A percentile compares a stretch with the other conserved stretches of the same genome.
These are phyloP conservation scores for Globisporangium middletonii DNA, from an alignment of 352 stramenopile genomes.

Conservation along the genomic window DNA sequence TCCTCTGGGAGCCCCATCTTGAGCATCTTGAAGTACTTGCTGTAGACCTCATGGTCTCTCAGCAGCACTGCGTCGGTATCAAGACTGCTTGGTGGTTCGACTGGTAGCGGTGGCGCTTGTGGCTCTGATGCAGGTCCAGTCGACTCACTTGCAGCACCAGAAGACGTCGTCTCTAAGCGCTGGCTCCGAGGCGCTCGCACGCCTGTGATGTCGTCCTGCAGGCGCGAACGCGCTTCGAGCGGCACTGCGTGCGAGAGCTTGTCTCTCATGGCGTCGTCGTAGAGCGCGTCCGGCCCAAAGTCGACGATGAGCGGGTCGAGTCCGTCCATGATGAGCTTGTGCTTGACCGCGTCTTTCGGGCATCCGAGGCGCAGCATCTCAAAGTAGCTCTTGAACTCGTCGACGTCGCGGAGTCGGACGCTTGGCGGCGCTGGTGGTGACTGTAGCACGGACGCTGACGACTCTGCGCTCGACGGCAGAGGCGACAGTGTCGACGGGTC, in stretches of 20 bases:
- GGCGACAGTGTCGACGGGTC: slow-evolving; percentile 34
- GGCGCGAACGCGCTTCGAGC: slow-evolving; percentile 18
- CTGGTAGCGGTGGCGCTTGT: background rate
- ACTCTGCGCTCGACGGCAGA: slow-evolving; percentile 2
- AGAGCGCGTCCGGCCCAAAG: slow-evolving; percentile 50
- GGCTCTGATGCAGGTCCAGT: slow-evolving; percentile 3
- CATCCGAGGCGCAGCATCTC: slow-evolving; percentile 92
- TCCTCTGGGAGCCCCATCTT: slow-evolving; percentile 84
- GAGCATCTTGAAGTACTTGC: slow-evolving; percentile 93
- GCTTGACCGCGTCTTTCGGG: slow-evolving; percentile 82
- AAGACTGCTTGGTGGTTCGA: background rate
- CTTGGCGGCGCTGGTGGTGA: too few relatives aligned
- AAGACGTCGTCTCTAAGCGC: background rate
- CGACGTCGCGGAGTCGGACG: slow-evolving; percentile 47
- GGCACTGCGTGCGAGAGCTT: slow-evolving; percentile 25
- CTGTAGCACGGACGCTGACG: background rate
- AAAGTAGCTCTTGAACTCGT: slow-evolving; percentile 87
- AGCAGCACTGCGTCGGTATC: slow-evolving; percentile 16
- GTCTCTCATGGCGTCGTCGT: slow-evolving; percentile 48
- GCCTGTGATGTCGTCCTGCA: slow-evolving; percentile 63
- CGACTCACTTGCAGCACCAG: background rate
- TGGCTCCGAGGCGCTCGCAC: slow-evolving; percentile 23
- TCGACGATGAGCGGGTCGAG: slow-evolving; percentile 65
- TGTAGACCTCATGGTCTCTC: slow-evolving; percentile 43
- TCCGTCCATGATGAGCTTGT: slow-evolving; percentile 91